Evolutionary conservation across 495 filamentous ascomycete genomes (phyloP).

Genomic region (Hypoxylon crocopeplum): DNA sequence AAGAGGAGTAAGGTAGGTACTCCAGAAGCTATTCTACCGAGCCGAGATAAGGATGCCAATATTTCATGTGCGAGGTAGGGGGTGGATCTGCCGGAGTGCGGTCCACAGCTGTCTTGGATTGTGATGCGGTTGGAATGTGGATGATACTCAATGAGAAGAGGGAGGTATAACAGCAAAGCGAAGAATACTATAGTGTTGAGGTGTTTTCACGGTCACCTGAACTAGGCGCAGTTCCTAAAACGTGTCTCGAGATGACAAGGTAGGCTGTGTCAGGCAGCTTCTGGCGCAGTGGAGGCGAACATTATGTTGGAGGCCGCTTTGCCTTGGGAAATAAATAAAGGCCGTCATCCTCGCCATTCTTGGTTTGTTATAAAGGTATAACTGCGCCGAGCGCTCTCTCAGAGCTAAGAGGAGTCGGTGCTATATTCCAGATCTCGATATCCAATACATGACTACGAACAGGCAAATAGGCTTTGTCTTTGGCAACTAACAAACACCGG

Average conservation of each 20-base stretch:
- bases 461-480: neutral
- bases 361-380: too few species aligned
- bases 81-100: constrained; percentile 9
- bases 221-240: constrained; percentile 6
- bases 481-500: constrained; percentile 2
- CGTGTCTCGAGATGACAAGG: constrained; percentile 12
- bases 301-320: constrained; percentile 23
- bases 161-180: neutral
- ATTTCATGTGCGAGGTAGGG: neutral
- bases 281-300: constrained; percentile 16
- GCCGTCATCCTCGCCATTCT: too few species aligned
- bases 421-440: neutral
- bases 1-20: constrained; percentile 1
- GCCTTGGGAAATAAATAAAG: neutral
- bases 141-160: neutral
- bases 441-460: constrained; percentile 8
- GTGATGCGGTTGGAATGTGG: neutral
- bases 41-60: constrained; percentile 9
- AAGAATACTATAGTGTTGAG: constrained; percentile 4
- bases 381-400: too few species aligned
- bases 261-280: constrained; percentile 23
- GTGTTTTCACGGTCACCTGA: constrained; percentile 10
- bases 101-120: constrained; percentile 1
- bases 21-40: neutral
- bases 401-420: constrained; percentile 1